Conservation (phyloP, 305 asterid genomes). For the Caryopteris hybrid region DNA sequence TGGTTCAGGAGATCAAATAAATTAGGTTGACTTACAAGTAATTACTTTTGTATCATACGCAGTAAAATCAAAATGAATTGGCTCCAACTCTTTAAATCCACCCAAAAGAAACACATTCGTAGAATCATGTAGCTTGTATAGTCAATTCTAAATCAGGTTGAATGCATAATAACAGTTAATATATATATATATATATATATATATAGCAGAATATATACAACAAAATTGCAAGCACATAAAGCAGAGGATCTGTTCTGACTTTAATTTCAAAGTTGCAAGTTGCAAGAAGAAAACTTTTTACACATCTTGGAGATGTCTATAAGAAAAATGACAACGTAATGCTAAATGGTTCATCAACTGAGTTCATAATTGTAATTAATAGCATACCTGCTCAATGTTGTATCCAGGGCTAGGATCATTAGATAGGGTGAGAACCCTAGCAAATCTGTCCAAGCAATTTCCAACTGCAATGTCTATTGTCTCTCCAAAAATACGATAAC, state of each 20-base stretch:
- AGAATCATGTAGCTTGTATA: background rate
- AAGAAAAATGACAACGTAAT: background rate
- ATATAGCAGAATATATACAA: background rate
- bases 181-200: too few species aligned
- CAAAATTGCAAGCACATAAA: background rate
- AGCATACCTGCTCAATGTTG: conserved; percentile 86
- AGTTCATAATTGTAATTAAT: background rate
- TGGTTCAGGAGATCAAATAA: conserved; percentile 27
- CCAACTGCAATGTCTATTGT: conserved; percentile 98
- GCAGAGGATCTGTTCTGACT: background rate
- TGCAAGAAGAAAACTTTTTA: background rate
- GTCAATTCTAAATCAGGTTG: too few species aligned
- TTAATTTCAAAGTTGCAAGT: background rate
- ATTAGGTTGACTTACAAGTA: background rate
- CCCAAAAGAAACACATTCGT: background rate
- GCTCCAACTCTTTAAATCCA: background rate
- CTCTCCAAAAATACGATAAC: conserved; percentile 94
- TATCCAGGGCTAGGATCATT: conserved; percentile 99
- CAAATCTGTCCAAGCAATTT: conserved; percentile 96
- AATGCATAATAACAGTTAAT: too few species aligned
- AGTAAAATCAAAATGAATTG: background rate
- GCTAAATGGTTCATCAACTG: background rate
- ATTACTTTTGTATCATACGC: background rate
- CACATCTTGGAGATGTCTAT: background rate
- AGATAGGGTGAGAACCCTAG: conserved; percentile 85